Evolutionary conservation across 371 early-diverging fungal species (phyloP), one percentile per base, ranked within the genome.

Genomic region (Mucor lusitanicus): DNA sequence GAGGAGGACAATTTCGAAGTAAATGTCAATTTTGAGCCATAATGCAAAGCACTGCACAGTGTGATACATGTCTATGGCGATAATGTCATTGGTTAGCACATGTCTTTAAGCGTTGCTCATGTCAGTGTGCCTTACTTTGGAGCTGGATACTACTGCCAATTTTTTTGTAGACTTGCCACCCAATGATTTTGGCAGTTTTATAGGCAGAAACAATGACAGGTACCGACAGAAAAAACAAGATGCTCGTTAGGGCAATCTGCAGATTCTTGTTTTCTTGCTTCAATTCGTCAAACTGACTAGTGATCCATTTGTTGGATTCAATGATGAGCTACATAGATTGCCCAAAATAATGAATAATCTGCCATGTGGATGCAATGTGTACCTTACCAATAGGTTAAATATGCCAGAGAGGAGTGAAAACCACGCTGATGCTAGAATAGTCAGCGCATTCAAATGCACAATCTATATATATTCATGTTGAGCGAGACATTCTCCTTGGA

Each of bases 371-470:
- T 25, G 15, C 28, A 3, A 19, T 61, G 37, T 37, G 12, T 37
- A 9, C 21, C 1, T 44, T 64, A 69, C 69, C 60, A 69, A n/a
- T 15, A 64, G 28, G 44, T 64, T 69, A 21, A 64, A 69, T 2
- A 64, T 17, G 9, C 59, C 42, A 13, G 69, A 64, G 3, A 69
- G 40, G 17, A 64, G 3, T 8, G 60, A 56, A 40, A 60, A 46
- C 69, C 69, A 69, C 21, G 69, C 64, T 42, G 69, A 69, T 17
- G 65, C 65, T 0, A 69, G 32, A 21, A 69, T 69, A 3, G 69
- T 69, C 8, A 69, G n/a, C 5, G 64, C 54, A 56, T 64, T 69
- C 8, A 64, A 25, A 60, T 64, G 61, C 2, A 60, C 60, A 46
- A 69, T 64, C 69, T 69, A 64, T 6, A 48, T n/a, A 19, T 2